phyloP scores from a whole-genome alignment of 2,329 filamentous ascomycete species.

The Penicillium sp. region DNA sequence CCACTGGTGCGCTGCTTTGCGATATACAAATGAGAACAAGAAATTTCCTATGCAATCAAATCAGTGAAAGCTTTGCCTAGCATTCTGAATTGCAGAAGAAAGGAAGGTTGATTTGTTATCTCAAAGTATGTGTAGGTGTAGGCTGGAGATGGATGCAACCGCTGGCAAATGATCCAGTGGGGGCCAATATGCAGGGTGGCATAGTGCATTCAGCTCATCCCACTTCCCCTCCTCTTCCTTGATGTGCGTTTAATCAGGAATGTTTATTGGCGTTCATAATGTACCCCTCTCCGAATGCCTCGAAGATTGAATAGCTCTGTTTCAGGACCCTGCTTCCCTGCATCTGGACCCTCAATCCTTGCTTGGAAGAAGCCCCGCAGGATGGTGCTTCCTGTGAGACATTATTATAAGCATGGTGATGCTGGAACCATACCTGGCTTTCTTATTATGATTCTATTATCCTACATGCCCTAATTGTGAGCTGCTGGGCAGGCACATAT shows the following conservation, averaged over 20 bases:
- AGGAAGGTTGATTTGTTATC: no score
- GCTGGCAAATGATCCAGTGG: neutral
- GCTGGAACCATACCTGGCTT: neutral
- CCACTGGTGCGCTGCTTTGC: neutral
- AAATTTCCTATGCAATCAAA: no score
- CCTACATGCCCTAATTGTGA: neutral
- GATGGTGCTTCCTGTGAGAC: no score
- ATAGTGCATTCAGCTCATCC: neutral
- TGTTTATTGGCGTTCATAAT: neutral
- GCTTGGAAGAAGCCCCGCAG: neutral
- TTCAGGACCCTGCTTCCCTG: neutral
- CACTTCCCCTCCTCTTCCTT: neutral
- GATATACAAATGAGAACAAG: no score
- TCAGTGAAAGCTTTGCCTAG: no score
- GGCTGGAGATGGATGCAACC: neutral
- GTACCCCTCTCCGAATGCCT: neutral
- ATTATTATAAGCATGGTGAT: neutral
- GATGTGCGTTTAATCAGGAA: neutral
- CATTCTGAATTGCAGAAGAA: no score
- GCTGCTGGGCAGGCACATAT: neutral
- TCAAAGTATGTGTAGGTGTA: no score
- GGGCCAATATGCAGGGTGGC: neutral
- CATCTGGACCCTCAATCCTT: neutral
- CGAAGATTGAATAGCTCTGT: neutral
- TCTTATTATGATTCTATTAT: neutral